These are phyloP conservation scores for Exutisphaerella laricina DNA, from an alignment of 2,329 filamentous ascomycete genomes.

Conservation along the genomic window DNA sequence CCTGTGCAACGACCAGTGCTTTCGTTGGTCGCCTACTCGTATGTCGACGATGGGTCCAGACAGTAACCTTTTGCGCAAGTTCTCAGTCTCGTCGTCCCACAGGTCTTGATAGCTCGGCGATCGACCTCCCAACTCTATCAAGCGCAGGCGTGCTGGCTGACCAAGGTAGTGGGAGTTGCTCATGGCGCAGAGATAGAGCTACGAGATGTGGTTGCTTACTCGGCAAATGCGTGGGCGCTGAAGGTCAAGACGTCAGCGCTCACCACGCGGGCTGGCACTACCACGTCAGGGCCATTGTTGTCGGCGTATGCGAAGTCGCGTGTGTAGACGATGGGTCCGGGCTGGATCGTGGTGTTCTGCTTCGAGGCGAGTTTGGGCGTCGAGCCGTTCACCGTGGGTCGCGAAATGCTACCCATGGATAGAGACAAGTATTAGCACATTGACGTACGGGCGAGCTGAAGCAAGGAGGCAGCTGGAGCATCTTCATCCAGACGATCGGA, in stretches of 20 bases:
- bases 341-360: background rate
- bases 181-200: constrained; percentile 7
- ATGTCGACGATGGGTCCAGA: constrained; percentile 50
- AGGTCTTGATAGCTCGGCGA: constrained; percentile 14
- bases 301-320: constrained; percentile 43
- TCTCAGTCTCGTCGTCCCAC: constrained; percentile 37
- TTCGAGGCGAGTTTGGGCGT: background rate
- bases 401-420: constrained; percentile 9
- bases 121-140: constrained; percentile 17
- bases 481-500: constrained; percentile 1
- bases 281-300: constrained; percentile 32
- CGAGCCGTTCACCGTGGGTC: constrained; percentile 1
- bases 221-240: constrained; percentile 47
- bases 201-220: constrained; percentile 38
- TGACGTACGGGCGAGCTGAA: constrained; percentile 6
- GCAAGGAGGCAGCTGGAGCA: constrained; percentile 8
- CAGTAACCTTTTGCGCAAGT: constrained; percentile 46
- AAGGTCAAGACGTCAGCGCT: constrained; percentile 43
- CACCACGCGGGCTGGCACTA: constrained; percentile 39
- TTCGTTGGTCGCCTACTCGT: constrained; percentile 44
- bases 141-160: constrained; percentile 17
- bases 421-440: background rate
- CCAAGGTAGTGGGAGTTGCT: constrained; percentile 18
- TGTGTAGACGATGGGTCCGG: constrained; percentile 29
- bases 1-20: constrained; percentile 49